phyloP scores from a whole-genome alignment of 306 rosid genomes.

The Cyamopsis tetragonoloba region DNA sequence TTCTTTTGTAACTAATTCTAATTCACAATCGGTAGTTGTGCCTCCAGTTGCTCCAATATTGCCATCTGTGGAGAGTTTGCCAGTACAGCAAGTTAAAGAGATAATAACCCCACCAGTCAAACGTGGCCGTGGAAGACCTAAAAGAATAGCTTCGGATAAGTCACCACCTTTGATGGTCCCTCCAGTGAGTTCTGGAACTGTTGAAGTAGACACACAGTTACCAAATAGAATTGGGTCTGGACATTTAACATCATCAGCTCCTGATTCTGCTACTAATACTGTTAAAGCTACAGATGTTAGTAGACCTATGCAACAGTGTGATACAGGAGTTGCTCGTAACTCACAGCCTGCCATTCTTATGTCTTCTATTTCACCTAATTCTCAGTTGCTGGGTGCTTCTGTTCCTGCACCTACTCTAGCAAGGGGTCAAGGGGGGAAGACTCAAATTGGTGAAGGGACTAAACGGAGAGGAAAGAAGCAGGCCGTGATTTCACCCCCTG shows the following conservation, averaged over 20 bases:
- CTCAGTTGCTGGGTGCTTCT: conserved; percentile 37
- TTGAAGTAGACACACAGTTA: conserved; percentile 39
- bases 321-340: conserved; percentile 34
- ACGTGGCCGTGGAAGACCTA: conserved; percentile 99
- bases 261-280: conserved; percentile 40
- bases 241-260: conserved; percentile 35
- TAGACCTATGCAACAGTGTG: conserved; percentile 35
- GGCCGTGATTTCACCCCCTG: conserved; percentile 38
- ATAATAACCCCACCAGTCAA: conserved; percentile 75
- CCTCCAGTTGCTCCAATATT: conserved; percentile 31
- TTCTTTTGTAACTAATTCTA: conserved; percentile 38
- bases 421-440: conserved; percentile 69
- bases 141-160: conserved; percentile 59
- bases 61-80: conserved; percentile 49
- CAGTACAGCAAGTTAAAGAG: conserved; percentile 55
- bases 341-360: conserved; percentile 37
- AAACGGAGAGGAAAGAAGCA: conserved; percentile 84
- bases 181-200: conserved; percentile 48
- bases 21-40: conserved; percentile 38
- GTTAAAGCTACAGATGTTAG: conserved; percentile 30
- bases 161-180: conserved; percentile 37
- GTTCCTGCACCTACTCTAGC: conserved; percentile 45
- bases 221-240: conserved; percentile 42
- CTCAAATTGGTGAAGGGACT: conserved; percentile 52
- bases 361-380: conserved; percentile 36